Base-by-base conservation (phyloP, 2,329 filamentous ascomycete species). In the Alternaria sp. region DNA sequence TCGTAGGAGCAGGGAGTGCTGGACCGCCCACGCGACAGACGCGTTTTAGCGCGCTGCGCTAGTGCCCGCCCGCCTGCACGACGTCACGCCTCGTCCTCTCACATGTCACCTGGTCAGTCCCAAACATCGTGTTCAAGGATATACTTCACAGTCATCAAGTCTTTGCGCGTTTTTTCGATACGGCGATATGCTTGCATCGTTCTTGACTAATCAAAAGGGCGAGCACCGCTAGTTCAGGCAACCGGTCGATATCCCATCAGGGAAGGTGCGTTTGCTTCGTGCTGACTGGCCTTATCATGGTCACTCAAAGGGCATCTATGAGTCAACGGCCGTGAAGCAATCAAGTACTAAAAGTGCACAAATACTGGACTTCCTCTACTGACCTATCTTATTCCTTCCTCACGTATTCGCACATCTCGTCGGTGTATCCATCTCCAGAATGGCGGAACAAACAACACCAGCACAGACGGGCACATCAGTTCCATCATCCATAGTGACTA, bases 401-500 rank as follows among this genome's bases (percentile, higher is more conserved):
- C 15, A 5, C 9, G 45, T 40, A 6, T 52, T 8, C n/a, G 30
- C 30, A 52, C 19, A 13, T 23, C 23, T 21, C 19, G 30, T 17
- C 13, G 9, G 5, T 25, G 19, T 25, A 52, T 30, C 17, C 15
- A 52, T 23, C 26, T 45, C 50, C 45, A 67, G 17, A n/a, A 74
- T 73, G 71, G 61, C 64, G 57, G 57, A 61, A 10, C 61, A 68
- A 57, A 17, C 68, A 32, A 69, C 65, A 15, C 59, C 69, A 43
- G 58, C 67, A 19, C 63, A 67, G 28, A 66, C 73, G 50, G 46
- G 56, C 15, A 50, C 56, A 7, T 71, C 73, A 11, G 65, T 74
- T 25, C 78, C 79, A 7, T 1, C 60, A 8, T 71, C 77, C 19
- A 75, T 80, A 52, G 32, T 78, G 57, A 72, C 64, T 15, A 76